Base-by-base conservation (phyloP, 345 rosid species). In the Hibiscus syriacus region DNA sequence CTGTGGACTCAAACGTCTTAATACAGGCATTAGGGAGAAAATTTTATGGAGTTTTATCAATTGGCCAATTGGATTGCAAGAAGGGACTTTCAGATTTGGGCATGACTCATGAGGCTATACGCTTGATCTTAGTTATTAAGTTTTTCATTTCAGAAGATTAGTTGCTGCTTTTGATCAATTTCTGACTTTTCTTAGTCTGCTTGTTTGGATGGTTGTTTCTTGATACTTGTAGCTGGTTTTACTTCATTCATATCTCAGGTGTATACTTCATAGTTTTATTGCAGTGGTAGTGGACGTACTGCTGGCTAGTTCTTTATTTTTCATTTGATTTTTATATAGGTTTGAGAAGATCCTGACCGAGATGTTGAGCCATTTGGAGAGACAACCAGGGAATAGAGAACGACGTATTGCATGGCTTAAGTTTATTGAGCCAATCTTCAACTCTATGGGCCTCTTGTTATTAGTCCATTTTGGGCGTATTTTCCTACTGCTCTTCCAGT, bases 321-420 rank as follows among this genome's bases (percentile, higher is more conserved):
- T 23, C 32, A 39, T 39, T 23, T 62, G 66, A 30, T 11, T 36
- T 62, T 23, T 39, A 5, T 39, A 6, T 76, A 92, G 98, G 97
- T 72, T 78, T 57, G 93, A 92, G 62, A 90, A 65, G 80, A 80
- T 87, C 23, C 81, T 92, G 64, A 83, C 77, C 38, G 98, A 88
- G 83, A 90, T 90, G 93, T 71, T 90, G 30, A 76, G 88, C 57
- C 94, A 92, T 76, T 74, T 92, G 77, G 98, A 90, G 82, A 92
- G 97, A 60, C 96, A 90, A 70, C 93, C 96, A 55, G 79, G 90
- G 74, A 80, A 84, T 43, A 88, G 81, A 75, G 94, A 83, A 54
- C 82, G 86, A 11, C 70, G 90, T 29, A 50, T 82, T 27, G 85
- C 83, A 34, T 88, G 97, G 98, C 87, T 92, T 68, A 80, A 67